Conservation (phyloP, 352 stramenopile species). For the Phytophthora agathidicida region DNA sequence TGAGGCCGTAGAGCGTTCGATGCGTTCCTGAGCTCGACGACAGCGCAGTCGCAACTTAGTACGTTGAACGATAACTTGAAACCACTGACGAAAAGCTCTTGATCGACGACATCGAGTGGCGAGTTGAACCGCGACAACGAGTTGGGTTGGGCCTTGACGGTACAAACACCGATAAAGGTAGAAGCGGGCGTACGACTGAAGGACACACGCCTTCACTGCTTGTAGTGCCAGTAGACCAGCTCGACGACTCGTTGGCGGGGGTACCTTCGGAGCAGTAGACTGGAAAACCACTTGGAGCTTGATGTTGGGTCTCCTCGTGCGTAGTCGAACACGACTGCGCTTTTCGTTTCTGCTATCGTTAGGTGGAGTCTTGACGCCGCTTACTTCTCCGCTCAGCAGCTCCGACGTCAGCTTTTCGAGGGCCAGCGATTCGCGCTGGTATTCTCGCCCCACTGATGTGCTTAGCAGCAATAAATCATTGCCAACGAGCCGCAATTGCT, state of each 20-base stretch:
- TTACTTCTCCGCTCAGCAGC: slow-evolving; percentile 6
- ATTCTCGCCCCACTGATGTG: slow-evolving; percentile 21
- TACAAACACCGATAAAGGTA: slow-evolving; percentile 35
- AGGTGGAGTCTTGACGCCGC: neutral
- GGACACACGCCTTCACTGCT: slow-evolving; percentile 23
- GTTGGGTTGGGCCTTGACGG: slow-evolving; percentile 18
- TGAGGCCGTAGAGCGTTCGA: neutral
- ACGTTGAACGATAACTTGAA: slow-evolving; percentile 16
- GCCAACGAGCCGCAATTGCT: slow-evolving; percentile 21
- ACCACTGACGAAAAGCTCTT: slow-evolving; percentile 21
- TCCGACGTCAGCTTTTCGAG: slow-evolving; percentile 26
- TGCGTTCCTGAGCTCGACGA: slow-evolving; percentile 13
- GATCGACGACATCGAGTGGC: slow-evolving; percentile 12
- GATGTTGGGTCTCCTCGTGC: slow-evolving; percentile 2
- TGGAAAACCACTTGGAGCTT: slow-evolving; percentile 19
- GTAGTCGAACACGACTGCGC: slow-evolving; percentile 11
- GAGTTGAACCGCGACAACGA: slow-evolving; percentile 22
- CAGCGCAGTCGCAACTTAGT: slow-evolving; percentile 20
- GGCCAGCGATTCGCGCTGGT: slow-evolving; percentile 24
- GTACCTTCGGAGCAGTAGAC: neutral
- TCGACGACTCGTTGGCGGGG: slow-evolving; percentile 7
- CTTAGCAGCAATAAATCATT: slow-evolving; percentile 19
- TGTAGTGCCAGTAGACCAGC: slow-evolving; percentile 16
- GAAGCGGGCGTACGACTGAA: slow-evolving; percentile 30
- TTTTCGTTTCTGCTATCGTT: neutral